These are phyloP conservation scores for Leishmania arabica DNA, from an alignment of 208 protist genomes.

Conservation along the genomic window DNA sequence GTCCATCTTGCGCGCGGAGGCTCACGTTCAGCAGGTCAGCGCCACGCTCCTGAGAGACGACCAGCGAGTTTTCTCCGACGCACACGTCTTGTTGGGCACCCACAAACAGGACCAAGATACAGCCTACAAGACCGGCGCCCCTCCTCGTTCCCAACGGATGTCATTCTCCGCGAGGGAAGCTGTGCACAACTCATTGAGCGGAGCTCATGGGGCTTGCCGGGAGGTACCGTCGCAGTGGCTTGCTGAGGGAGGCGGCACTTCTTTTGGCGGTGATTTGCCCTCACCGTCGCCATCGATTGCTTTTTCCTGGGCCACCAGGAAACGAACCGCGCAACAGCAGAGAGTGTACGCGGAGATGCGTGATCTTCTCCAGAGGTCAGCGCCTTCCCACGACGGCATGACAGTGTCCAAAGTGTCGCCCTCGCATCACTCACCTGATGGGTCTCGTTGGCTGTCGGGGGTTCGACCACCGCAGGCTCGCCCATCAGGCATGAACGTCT, in stretches of 20 bases:
- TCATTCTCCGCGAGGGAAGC: not conserved
- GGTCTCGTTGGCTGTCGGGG: conserved; percentile 6
- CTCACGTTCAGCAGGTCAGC: conserved; percentile 42
- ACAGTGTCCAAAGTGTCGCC: no score
- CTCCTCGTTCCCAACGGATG: not conserved
- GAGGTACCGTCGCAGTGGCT: not conserved
- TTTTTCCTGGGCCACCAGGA: not conserved
- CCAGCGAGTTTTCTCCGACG: not conserved
- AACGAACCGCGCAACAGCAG: conserved; percentile 25
- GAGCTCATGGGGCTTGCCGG: not conserved
- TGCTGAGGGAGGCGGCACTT: not conserved
- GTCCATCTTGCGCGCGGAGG: conserved; percentile 54
- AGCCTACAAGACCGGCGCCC: not conserved
- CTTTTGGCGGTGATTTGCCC: not conserved
- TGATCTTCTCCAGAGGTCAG: conserved; percentile 23
- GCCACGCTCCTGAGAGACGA: conserved; percentile 1
- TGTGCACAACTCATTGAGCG: not conserved
- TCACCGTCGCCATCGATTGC: not conserved
- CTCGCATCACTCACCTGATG: conserved; percentile 12
- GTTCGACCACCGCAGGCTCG: conserved; percentile 1
- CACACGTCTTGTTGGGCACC: not conserved
- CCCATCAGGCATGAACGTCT: not conserved
- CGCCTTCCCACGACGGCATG: not conserved
- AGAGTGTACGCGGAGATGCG: conserved; percentile 44
- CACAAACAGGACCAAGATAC: not conserved